Evolutionary conservation across 148 eudicot genomes (phyloP).

Genomic region (Rhododendron kiyosumense): DNA sequence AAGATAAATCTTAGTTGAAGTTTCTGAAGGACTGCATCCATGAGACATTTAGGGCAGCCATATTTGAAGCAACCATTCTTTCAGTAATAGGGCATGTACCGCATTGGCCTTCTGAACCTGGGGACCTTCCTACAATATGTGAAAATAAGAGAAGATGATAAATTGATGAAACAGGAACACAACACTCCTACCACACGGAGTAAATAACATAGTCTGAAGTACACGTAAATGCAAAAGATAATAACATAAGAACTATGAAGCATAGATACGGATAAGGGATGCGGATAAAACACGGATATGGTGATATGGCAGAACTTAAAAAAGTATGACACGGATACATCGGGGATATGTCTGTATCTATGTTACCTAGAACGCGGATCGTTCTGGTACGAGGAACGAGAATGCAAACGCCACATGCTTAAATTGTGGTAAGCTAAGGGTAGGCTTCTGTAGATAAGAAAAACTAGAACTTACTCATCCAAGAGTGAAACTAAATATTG

Average conservation of each 20-base stretch:
- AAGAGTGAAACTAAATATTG: no score
- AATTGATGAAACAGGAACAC: not conserved
- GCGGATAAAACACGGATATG: no score
- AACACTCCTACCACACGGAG: not conserved
- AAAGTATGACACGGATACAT: not conserved
- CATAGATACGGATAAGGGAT: not conserved
- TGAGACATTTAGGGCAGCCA: not conserved
- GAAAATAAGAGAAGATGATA: not conserved
- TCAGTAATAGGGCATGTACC: slow-evolving; percentile 89
- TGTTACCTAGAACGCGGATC: no score
- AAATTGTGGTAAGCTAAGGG: no score
- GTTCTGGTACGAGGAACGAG: no score
- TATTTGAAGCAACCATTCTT: slow-evolving; percentile 4
- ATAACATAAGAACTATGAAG: not conserved
- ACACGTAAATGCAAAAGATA: not conserved
- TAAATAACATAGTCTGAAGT: not conserved
- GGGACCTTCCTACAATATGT: slow-evolving; percentile 61
- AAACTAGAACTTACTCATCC: no score
- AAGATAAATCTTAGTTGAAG: no score
- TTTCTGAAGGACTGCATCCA: not conserved
- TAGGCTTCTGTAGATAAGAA: no score
- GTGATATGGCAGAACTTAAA: not conserved
- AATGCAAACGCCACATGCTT: no score
- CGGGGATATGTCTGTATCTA: not conserved
- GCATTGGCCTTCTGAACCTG: slow-evolving; percentile 80